Evolutionary conservation across 257 asterid species (phyloP), one percentile per base, ranked within the genome.

Genomic region (Linderniella brevidens): DNA sequence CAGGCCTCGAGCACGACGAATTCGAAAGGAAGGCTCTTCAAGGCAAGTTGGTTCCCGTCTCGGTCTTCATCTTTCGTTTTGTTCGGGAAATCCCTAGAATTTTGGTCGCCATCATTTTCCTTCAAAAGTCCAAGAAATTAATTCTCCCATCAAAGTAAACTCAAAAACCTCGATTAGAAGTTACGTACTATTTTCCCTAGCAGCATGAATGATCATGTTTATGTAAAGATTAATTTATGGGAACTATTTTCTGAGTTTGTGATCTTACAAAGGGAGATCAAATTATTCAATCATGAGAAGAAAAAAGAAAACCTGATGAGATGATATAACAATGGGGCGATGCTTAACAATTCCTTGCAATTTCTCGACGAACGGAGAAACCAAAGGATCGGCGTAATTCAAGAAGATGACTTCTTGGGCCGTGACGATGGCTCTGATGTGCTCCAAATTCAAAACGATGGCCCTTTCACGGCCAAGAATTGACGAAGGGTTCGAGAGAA

Each of bases 391-490:
- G 56, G 65, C 74, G 0, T 92, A 82, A 67, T 90, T 90, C 35
- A 79, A 86, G 55, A 90, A 42, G 17, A 90, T 75, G 19, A 82
- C 90, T 53, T 90, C 93, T 7, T 90, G 99, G 10, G 84, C 96
- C 0, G 99, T 90, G 60, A 90, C 79, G 11, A 90, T 85, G 48
- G 99, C 99, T 67, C 85, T 90, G 15, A 90, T 85, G 54, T 81
- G 96, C 72, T 90, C 99, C 64, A 90, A 61, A 69, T 90, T 85
- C 61, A 90, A 81, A 11, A 90, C 96, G 36, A 90, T 73, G 13
- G 99, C 94, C 60, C 90, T 73, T 63, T 90, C 93, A 55, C 99
- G 92, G 11, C 99, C 96, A 19, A 90, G 62, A 3, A 85, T 83
- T 11, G 94, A 81, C 1, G 96, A 81, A 0, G 96, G 99, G 29